Evolutionary conservation across 208 protist species (phyloP).

Genomic region (Trypanosoma theileri): DNA sequence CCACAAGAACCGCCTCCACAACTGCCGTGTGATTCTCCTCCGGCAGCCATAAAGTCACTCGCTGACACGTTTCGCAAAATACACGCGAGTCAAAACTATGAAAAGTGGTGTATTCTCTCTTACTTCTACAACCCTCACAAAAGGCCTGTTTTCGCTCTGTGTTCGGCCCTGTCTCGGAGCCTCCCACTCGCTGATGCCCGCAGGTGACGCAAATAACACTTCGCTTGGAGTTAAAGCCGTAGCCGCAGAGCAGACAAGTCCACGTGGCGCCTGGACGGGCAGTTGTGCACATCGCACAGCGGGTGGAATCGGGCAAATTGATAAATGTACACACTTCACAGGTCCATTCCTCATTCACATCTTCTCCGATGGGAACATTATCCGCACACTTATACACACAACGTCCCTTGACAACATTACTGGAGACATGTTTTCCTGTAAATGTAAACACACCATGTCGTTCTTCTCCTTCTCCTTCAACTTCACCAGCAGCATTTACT

Average conservation of each 20-base stretch:
- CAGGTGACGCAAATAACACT: conserved; percentile 66
- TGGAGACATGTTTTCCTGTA: conserved; percentile 36
- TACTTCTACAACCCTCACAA: conserved; percentile 52
- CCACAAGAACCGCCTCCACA: conserved; percentile 52
- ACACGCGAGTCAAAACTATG: conserved; percentile 37
- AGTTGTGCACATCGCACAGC: conserved; percentile 84
- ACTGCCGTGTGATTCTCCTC: conserved; percentile 44
- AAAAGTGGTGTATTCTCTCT: conserved; percentile 49
- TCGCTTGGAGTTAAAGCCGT: conserved; percentile 70
- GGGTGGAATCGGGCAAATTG: conserved; percentile 62
- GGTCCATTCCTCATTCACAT: conserved; percentile 51
- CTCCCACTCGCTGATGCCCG: conserved; percentile 46
- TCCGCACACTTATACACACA: conserved; percentile 53
- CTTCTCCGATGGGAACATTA: conserved; percentile 21
- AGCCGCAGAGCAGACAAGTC: conserved; percentile 72
- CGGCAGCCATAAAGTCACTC: conserved; percentile 65
- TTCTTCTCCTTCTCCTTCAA: conserved; percentile 56
- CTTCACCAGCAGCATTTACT: conserved; percentile 4
- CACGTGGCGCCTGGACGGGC: conserved; percentile 68
- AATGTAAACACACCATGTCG: conserved; percentile 54
- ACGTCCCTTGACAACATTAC: conserved; percentile 42
- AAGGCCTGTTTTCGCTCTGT: conserved; percentile 18
- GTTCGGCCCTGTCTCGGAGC: conserved; percentile 15
- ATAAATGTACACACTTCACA: conserved; percentile 82
- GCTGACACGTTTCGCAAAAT: conserved; percentile 50